phyloP scores from a whole-genome alignment of 2,329 filamentous ascomycete genomes.

The Polychaeton citri region DNA sequence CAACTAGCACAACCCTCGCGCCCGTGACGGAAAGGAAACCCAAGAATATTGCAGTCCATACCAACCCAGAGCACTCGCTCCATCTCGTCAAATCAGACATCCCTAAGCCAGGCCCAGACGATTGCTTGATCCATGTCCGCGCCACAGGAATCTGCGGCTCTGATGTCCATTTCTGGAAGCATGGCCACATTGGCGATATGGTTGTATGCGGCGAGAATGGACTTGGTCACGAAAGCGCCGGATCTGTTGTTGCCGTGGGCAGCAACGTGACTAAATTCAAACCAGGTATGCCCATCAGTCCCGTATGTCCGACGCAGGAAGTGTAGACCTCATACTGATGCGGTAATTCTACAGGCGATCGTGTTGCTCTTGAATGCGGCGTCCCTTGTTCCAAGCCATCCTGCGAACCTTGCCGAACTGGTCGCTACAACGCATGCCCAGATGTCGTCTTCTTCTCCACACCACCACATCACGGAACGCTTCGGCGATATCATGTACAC shows the following conservation, averaged over 20 bases:
- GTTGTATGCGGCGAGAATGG: conserved; percentile 10
- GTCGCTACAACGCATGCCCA: conserved; percentile 18
- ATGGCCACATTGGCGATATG: conserved; percentile 15
- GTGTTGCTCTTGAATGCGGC: conserved; percentile 21
- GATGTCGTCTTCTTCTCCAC: conserved; percentile 18
- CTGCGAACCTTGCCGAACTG: conserved; percentile 17
- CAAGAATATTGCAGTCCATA: conserved; percentile 18
- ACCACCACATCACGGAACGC: conserved; percentile 17
- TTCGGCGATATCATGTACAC: conserved; percentile 19
- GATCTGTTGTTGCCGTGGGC: conserved; percentile 13
- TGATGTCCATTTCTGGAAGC: conserved; percentile 20
- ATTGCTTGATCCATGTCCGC: conserved; percentile 19
- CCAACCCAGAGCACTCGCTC: conserved; percentile 19
- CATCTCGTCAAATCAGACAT: conserved; percentile 11
- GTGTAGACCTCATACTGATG: too few species aligned
- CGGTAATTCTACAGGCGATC: conserved; percentile 17
- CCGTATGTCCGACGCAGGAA: too few species aligned
- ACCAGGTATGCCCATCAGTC: too few species aligned
- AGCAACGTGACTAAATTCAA: too few species aligned
- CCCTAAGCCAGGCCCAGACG: conserved; percentile 14
- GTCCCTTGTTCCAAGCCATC: conserved; percentile 17
- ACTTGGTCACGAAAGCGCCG: conserved; percentile 18
- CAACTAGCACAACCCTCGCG: too few species aligned
- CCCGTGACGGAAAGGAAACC: too few species aligned
- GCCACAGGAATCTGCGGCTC: conserved; percentile 21